These are phyloP conservation scores for Nannizziopsis barbatae DNA, from an alignment of 2,329 filamentous ascomycete genomes.

Conservation along the genomic window DNA sequence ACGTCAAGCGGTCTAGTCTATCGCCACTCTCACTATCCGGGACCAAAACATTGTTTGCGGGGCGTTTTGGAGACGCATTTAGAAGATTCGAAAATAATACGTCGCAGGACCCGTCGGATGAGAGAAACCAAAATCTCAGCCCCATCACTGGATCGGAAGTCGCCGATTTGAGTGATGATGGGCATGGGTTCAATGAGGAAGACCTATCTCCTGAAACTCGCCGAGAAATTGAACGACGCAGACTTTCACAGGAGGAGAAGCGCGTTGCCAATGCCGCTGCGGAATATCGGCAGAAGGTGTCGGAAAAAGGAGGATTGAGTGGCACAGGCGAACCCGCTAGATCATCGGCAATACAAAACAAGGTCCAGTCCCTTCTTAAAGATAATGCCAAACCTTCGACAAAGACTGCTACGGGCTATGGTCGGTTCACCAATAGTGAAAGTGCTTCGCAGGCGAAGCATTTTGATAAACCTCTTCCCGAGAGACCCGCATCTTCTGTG, in stretches of 20 bases:
- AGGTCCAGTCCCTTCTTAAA: slow-evolving; percentile 72
- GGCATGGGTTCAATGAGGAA: slow-evolving; percentile 50
- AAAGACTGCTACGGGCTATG: slow-evolving; percentile 80
- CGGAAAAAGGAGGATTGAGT: slow-evolving; percentile 46
- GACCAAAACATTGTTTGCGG: slow-evolving; percentile 71
- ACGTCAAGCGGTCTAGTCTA: slow-evolving; percentile 62
- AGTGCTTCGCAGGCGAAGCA: slow-evolving; percentile 32
- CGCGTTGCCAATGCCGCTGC: slow-evolving; percentile 80
- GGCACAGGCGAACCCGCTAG: slow-evolving; percentile 42
- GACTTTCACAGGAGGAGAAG: slow-evolving; percentile 75
- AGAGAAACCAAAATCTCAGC: slow-evolving; percentile 42
- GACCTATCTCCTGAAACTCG: slow-evolving; percentile 77
- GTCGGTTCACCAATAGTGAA: slow-evolving; percentile 59
- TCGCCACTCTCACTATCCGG: slow-evolving; percentile 56
- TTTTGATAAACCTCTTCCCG: slow-evolving; percentile 17
- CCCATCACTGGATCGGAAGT: slow-evolving; percentile 68
- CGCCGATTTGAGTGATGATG: slow-evolving; percentile 56
- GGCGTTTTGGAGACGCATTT: slow-evolving; percentile 88
- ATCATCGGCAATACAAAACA: slow-evolving; percentile 81
- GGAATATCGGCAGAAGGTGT: slow-evolving; percentile 69
- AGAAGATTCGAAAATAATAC: slow-evolving; percentile 64
- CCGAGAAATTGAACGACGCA: slow-evolving; percentile 73
- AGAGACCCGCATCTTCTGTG: slow-evolving; percentile 12
- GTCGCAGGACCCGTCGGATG: slow-evolving; percentile 31
- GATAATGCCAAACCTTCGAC: slow-evolving; percentile 57